Evolutionary conservation across 164 flowering plant genomes (phyloP), one percentile per base, ranked within the genome.

Genomic region (Tinospora cordifolia): DNA sequence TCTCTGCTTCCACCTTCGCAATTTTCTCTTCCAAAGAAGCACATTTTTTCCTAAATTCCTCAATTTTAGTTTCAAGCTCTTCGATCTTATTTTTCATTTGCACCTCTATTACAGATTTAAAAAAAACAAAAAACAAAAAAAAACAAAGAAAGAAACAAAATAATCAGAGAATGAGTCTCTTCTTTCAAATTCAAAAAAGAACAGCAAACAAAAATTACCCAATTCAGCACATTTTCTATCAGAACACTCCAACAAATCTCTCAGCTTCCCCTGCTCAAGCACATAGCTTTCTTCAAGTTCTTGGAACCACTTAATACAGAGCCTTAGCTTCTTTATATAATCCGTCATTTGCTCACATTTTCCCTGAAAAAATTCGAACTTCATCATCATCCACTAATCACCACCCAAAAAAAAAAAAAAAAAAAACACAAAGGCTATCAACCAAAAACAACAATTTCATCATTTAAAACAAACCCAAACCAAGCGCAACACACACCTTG

Each of bases 241-340:
- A 0, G 81, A 71, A 6, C 68, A 68, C 30, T 86, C 84, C 75
- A 86, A 60, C 47, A 70, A 27, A 65, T 65, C 75, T 63, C 72
- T 81, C 22, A 86, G 79, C 72, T 78, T 83, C 63, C 83, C 88
- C 69, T 79, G 83, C 76, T 88, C 90, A 44, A 75, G 74, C n/a
- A 76, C 47, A 57, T 81, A 79, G 63, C 75, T 78, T 59, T 66
- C 81, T 75, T 86, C 92, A 2, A 76, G 78, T 67, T 86, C 88
- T 80, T 84, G 89, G 62, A 85, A 90, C 92, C 96, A 92, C 72
- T 72, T 90, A 19, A 90, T 80, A 72, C 93, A 92, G 24, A 78
- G 77, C 72, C 83, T 81, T 27, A 92, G 86, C 82, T 81, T 84
- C 71, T 75, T 90, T 2, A 88, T 83, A 46, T 87, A 84, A 19